phyloP scores from a whole-genome alignment of 1,284 basidiomycete genomes.

The Ustilago cynodontis region DNA sequence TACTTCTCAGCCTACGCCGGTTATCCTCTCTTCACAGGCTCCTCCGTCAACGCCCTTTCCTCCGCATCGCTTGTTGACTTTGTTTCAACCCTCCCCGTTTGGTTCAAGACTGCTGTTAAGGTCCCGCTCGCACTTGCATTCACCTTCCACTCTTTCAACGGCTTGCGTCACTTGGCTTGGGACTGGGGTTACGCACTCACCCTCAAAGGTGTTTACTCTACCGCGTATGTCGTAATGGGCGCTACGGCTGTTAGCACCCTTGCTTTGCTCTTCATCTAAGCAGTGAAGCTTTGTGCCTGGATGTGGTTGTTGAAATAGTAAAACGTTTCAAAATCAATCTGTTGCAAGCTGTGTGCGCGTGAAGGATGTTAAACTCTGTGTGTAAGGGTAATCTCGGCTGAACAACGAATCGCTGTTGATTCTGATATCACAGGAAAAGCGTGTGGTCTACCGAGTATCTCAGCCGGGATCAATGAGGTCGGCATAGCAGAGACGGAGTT shows the following conservation, averaged over 20 bases:
- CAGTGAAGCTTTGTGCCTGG: too few species aligned
- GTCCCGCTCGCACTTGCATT: constrained; percentile 55
- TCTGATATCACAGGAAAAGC: too few species aligned
- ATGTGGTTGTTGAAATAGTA: not conserved
- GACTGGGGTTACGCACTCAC: constrained; percentile 78
- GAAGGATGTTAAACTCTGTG: too few species aligned
- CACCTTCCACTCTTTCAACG: constrained; percentile 87
- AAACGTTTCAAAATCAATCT: not conserved
- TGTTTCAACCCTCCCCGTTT: constrained; percentile 73
- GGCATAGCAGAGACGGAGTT: too few species aligned
- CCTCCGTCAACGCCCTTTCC: constrained; percentile 75
- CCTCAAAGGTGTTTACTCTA: constrained; percentile 60
- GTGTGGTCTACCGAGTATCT: too few species aligned
- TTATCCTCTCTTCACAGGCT: constrained; percentile 76
- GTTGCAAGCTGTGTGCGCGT: too few species aligned
- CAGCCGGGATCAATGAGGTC: too few species aligned
- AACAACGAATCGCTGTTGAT: too few species aligned
- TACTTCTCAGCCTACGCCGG: constrained; percentile 88
- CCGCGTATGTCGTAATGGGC: constrained; percentile 64
- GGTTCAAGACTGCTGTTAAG: constrained; percentile 68
- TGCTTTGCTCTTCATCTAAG: constrained; percentile 56
- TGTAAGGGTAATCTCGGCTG: too few species aligned
- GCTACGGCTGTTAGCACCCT: constrained; percentile 54
- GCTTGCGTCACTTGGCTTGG: constrained; percentile 91
- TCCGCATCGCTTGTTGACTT: constrained; percentile 82